phyloP scores from a whole-genome alignment of 2,329 filamentous ascomycete species.

The Arthrobotrys megalospora region DNA sequence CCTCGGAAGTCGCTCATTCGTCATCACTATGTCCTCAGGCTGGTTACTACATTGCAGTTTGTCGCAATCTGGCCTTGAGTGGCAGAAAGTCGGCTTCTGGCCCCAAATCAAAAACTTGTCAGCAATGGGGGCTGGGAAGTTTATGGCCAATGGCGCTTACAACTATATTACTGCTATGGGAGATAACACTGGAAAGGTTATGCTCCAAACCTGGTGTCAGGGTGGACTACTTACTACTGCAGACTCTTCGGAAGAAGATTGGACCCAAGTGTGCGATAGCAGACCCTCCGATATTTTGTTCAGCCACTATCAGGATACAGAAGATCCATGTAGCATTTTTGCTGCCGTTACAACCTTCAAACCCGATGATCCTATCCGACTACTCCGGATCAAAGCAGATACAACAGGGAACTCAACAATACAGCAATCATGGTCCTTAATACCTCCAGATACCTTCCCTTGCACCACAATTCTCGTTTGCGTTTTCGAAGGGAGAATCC shows the following conservation, averaged over 20 bases:
- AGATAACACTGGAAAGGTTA: conserved; percentile 41
- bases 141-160: background rate
- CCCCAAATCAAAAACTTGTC: conserved; percentile 42
- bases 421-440: conserved; percentile 21
- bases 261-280: conserved; percentile 44
- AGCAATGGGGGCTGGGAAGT: conserved; percentile 32
- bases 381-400: conserved; percentile 27
- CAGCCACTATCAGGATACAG: background rate
- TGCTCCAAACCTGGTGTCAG: background rate
- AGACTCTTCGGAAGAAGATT: conserved; percentile 13
- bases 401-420: background rate
- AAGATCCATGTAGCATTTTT: background rate
- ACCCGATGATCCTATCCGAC: conserved; percentile 20
- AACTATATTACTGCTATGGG: conserved; percentile 37
- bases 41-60: conserved; percentile 53
- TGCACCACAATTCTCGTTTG: conserved; percentile 44
- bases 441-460: conserved; percentile 50
- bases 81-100: conserved; percentile 46
- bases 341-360: conserved; percentile 54
- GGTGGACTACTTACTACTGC: background rate
- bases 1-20: conserved; percentile 35
- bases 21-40: conserved; percentile 46
- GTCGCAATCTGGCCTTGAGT: conserved; percentile 8
- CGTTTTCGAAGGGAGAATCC: background rate
- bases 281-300: conserved; percentile 53